Percentiles rank a stretch among this genome's conserved stretches.
phyloP scores from a whole-genome alignment of 805 yeast genomes.

The Peterozyma toletana region DNA sequence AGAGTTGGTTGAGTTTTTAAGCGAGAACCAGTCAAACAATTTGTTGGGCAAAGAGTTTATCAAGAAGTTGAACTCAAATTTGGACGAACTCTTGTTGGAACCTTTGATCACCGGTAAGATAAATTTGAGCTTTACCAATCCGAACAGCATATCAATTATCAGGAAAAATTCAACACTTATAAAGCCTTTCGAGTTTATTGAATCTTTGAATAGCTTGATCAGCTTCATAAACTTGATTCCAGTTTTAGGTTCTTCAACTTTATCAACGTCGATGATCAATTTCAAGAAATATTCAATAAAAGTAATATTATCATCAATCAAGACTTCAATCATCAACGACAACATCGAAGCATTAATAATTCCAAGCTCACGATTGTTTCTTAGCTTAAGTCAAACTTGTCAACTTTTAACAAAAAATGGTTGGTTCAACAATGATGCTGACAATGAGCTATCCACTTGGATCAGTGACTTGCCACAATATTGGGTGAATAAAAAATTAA shows the following conservation, averaged over 20 bases:
- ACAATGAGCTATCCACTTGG: constrained; percentile 4
- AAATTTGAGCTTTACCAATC: background rate
- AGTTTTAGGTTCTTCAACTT: background rate
- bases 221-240: constrained; percentile 4
- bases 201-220: constrained; percentile 1
- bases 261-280: too few relatives aligned
- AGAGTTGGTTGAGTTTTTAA: constrained; percentile 3
- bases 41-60: background rate
- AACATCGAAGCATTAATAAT: constrained; percentile 5
- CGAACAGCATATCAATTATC: background rate
- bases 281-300: background rate
- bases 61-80: constrained; percentile 1
- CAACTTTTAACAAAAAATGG: background rate
- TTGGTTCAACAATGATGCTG: constrained; percentile 5
- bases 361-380: too few relatives aligned
- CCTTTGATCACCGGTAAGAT: constrained; percentile 5
- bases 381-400: too few relatives aligned
- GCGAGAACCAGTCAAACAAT: background rate
- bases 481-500: constrained; percentile 9
- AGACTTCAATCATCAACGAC: constrained; percentile 4
- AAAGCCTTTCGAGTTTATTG: background rate
- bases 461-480: constrained; percentile 5
- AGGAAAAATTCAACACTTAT: background rate
- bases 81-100: constrained; percentile 3
- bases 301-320: constrained; percentile 6